Percentiles rank a stretch among this genome's conserved stretches.
These are phyloP conservation scores for Claviceps cyperi DNA, from an alignment of 2,329 filamentous ascomycete genomes.

Conservation along the genomic window DNA sequence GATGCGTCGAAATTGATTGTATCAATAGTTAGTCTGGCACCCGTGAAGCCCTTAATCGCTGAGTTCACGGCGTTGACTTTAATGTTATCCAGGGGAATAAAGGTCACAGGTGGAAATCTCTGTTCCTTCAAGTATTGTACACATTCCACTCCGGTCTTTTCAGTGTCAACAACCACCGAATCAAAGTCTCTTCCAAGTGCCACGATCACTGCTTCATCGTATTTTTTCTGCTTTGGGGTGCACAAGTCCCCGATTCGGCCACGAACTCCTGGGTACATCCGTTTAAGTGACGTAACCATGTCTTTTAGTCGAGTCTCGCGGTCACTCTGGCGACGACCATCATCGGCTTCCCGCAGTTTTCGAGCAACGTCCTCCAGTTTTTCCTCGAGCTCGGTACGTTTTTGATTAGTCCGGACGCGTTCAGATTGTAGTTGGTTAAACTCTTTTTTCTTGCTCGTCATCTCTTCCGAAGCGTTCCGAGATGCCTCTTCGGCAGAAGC, in stretches of 20 bases:
- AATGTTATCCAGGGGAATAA: conserved; percentile 93
- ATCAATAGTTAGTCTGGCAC: conserved; percentile 81
- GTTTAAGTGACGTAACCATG: conserved; percentile 72
- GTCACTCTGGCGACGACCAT: conserved; percentile 72
- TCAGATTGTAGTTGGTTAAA: conserved; percentile 77
- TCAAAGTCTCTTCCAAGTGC: conserved; percentile 89
- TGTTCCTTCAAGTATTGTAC: conserved; percentile 90
- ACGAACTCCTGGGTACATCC: conserved; percentile 81
- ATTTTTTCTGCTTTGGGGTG: conserved; percentile 95
- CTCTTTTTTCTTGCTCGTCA: conserved; percentile 79
- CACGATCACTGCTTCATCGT: conserved; percentile 80
- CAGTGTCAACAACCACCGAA: conserved; percentile 84
- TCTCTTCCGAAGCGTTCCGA: conserved; percentile 59
- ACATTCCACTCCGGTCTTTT: conserved; percentile 87
- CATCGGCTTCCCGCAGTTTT: conserved; percentile 74
- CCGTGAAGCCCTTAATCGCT: conserved; percentile 76
- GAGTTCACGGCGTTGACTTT: conserved; percentile 86
- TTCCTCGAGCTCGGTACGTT: conserved; percentile 79
- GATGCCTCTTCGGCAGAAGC: conserved; percentile 45
- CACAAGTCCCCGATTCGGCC: conserved; percentile 85
- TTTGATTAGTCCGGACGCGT: conserved; percentile 64
- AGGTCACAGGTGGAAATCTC: conserved; percentile 73
- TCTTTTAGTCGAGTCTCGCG: conserved; percentile 69
- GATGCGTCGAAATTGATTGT: conserved; percentile 86
- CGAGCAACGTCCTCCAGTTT: conserved; percentile 69